Conservation (phyloP, 345 rosid species). For the Trapa bicornis region DNA sequence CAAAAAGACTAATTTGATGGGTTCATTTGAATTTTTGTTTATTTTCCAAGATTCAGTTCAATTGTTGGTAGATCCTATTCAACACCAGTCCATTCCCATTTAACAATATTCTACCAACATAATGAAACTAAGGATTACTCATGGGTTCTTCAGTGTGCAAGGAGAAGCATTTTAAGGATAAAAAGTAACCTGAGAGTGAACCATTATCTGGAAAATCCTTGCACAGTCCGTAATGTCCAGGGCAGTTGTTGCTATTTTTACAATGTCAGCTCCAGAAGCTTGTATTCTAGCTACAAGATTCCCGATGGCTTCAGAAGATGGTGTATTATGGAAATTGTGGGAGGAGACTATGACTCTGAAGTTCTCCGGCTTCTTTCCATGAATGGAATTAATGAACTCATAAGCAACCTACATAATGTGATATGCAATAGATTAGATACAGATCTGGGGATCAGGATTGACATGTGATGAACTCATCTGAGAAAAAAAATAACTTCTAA, state of each 20-base stretch:
- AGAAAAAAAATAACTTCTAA: neutral
- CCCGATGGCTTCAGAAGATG: slow-evolving; percentile 27
- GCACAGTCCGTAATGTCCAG: slow-evolving; percentile 36
- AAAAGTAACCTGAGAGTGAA: slow-evolving; percentile 21
- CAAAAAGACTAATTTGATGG: neutral
- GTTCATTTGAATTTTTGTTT: neutral
- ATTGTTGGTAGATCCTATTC: neutral
- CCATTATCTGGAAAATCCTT: slow-evolving; percentile 29
- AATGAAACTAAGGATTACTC: neutral
- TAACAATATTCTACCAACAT: neutral
- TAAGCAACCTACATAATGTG: slow-evolving; percentile 33
- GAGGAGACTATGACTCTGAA: slow-evolving; percentile 36
- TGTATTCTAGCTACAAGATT: slow-evolving; percentile 24
- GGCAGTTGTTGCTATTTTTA: slow-evolving; percentile 28
- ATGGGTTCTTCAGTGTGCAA: neutral
- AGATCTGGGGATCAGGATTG: neutral
- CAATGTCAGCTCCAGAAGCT: slow-evolving; percentile 37
- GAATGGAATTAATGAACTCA: slow-evolving; percentile 18
- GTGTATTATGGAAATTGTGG: slow-evolving; percentile 22
- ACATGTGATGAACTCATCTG: neutral
- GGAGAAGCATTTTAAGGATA: neutral
- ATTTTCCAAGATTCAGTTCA: neutral
- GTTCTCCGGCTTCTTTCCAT: slow-evolving; percentile 10
- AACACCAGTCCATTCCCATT: neutral
- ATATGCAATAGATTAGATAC: neutral